Conservation (phyloP, 345 rosid species). For the Durio zibethinus region DNA sequence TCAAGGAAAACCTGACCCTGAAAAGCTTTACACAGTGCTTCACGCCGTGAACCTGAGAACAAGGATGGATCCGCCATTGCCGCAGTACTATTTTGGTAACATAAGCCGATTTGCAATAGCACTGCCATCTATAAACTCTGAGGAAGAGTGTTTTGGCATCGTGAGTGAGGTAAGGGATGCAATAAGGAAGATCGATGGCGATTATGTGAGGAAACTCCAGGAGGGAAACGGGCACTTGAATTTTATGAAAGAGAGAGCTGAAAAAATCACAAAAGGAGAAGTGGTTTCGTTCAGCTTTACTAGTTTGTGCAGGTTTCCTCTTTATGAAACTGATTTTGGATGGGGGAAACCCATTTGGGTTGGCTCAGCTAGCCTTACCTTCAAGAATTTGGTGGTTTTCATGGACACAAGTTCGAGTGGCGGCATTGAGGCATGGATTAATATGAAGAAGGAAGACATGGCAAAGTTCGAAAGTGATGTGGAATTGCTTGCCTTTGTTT, state of each 20-base stretch:
- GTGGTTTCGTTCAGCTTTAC: slow-evolving; percentile 26
- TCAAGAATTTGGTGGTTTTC: slow-evolving; percentile 24
- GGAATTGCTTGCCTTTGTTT: slow-evolving; percentile 11
- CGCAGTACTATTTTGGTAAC: slow-evolving; percentile 41
- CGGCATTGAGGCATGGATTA: slow-evolving; percentile 28
- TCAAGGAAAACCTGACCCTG: not conserved
- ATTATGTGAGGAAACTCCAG: slow-evolving; percentile 30
- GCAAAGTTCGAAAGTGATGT: slow-evolving; percentile 25
- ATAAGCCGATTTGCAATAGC: slow-evolving; percentile 18
- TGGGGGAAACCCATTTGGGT: slow-evolving; percentile 34
- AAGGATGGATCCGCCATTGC: slow-evolving; percentile 26
- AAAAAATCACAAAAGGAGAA: slow-evolving; percentile 16
- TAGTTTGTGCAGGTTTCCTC: slow-evolving; percentile 36
- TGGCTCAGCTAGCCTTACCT: slow-evolving; percentile 16
- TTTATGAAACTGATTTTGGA: slow-evolving; percentile 37
- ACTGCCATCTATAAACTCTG: slow-evolving; percentile 1
- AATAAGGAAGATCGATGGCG: slow-evolving; percentile 22
- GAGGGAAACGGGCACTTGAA: slow-evolving; percentile 19
- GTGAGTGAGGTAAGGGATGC: slow-evolving; percentile 27
- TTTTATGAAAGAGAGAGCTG: slow-evolving; percentile 5
- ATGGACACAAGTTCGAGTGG: slow-evolving; percentile 20
- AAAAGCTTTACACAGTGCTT: slow-evolving; percentile 21
- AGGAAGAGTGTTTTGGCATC: slow-evolving; percentile 9
- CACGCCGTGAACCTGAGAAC: slow-evolving; percentile 42
- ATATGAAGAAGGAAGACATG: slow-evolving; percentile 28